Evolutionary conservation across 1,284 basidiomycete genomes (phyloP), one percentile per base, ranked within the genome.

Genomic region (Singerocomus rubriflavus): DNA sequence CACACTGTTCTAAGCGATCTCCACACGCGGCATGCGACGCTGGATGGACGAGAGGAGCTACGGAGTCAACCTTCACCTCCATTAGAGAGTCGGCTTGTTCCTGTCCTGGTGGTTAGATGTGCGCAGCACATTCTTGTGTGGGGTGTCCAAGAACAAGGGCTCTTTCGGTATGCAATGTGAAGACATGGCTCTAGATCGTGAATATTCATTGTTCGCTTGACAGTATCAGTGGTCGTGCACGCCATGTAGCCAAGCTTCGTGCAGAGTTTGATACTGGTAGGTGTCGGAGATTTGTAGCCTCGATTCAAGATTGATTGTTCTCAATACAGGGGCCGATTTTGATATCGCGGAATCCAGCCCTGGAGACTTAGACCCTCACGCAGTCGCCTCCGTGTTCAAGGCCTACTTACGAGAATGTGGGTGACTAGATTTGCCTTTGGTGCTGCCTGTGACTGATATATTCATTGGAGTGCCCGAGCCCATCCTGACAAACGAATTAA

Each of bases 301-400:
- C 39, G 29, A 48, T 34, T 33, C 9, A 25, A 32, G 21, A 46
- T 41, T 55, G 52, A 60, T 41, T 44, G 46, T 40, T 37, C n/a
- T 46, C 27, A 59, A 61, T 43, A 45, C 56, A 85, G 91, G 93
- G 48, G 87, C 85, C 44, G 93, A 96, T 70, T 90, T 85, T 60
- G 85, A 93, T 63, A 79, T 96, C 71, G 71, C 75, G 27, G 78
- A 81, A 55, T 87, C 83, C 58, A 79, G 81, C 41, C 90, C 91
- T 25, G 82, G 86, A 14, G 91, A 95, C 60, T 72, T 96, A 30
- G 93, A 96, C 65, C 93, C 93, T 33, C 92, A 96, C 64, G 90
- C 93, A 2, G 93, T 98, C 13, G 85, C 94, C 31, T 91, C 91
- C 34, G 74, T 89, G 38, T 90, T 91, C 69, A 91, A 90, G 67